These are phyloP conservation scores for Moniliophthora roreri DNA, from an alignment of 1,284 basidiomycete species.

Conservation along the genomic window DNA sequence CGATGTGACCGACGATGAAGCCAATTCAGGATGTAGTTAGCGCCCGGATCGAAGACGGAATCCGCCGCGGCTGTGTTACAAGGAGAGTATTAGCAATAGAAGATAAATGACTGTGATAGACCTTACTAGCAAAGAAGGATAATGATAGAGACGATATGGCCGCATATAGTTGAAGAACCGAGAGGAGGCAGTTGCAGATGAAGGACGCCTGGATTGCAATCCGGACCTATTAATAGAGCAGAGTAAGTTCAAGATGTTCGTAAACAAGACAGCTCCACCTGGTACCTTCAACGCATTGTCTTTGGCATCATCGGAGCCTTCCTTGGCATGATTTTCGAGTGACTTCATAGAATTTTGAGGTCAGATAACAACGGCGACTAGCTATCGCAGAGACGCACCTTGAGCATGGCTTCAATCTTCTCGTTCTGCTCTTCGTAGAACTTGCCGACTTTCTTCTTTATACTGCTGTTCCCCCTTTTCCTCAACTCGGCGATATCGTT, in stretches of 20 bases:
- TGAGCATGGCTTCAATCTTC: constrained; percentile 7
- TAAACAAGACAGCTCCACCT: too few species aligned
- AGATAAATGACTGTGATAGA: background rate
- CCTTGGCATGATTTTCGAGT: constrained; percentile 4
- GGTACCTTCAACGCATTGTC: constrained; percentile 6
- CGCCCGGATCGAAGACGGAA: constrained; percentile 89
- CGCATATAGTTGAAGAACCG: constrained; percentile 81
- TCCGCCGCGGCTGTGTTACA: constrained; percentile 62
- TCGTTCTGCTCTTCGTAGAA: constrained; percentile 10
- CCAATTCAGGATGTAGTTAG: constrained; percentile 83
- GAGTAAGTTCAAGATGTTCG: background rate
- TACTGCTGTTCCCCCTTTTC: constrained; percentile 2
- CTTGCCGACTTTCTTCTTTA: constrained; percentile 1
- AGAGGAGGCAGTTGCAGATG: constrained; percentile 70
- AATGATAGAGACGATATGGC: constrained; percentile 86
- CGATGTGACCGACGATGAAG: constrained; percentile 73
- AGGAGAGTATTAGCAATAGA: background rate
- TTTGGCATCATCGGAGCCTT: constrained; percentile 4
- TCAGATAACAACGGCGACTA: background rate
- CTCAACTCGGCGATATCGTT: constrained; percentile 4
- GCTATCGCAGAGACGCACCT: background rate
- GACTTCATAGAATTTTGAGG: background rate
- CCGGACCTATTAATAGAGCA: constrained; percentile 58
- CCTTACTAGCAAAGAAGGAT: constrained; percentile 74
- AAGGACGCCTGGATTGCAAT: constrained; percentile 89